phyloP scores from a whole-genome alignment of 78 protist genomes.

The Dictyostelium intermedium region DNA sequence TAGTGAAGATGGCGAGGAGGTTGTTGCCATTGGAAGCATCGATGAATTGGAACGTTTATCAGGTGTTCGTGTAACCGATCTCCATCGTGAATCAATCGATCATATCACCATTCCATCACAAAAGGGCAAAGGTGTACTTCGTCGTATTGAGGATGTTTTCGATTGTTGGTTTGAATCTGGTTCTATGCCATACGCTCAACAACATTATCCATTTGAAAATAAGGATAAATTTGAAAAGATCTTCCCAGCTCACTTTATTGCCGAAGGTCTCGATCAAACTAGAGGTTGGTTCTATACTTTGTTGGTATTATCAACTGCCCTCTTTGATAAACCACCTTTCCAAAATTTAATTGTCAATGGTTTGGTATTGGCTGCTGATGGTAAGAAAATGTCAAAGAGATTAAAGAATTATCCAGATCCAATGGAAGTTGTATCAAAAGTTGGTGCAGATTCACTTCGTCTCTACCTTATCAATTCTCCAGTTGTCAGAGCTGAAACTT shows the following conservation, averaged over 20 bases:
- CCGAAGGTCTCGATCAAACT: conserved; percentile 99
- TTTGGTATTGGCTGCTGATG: conserved; percentile 97
- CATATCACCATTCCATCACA: conserved; percentile 95
- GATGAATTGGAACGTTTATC: conserved; percentile 93
- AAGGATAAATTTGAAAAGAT: conserved; percentile 91
- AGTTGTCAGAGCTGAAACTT: conserved; percentile 97
- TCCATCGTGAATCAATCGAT: conserved; percentile 94
- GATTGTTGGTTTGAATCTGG: conserved; percentile 99
- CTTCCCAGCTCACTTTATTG: conserved; percentile 99
- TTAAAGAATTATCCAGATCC: conserved; percentile 99
- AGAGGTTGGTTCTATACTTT: conserved; percentile 99
- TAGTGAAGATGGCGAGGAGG: conserved; percentile 95
- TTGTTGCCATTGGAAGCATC: conserved; percentile 90
- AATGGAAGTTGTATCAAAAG: conserved; percentile 84
- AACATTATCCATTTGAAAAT: conserved; percentile 99
- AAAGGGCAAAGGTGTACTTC: conserved; percentile 87
- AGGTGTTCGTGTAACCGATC: conserved; percentile 86
- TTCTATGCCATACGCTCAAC: conserved; percentile 99
- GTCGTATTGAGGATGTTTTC: conserved; percentile 97
- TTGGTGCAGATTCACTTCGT: conserved; percentile 99
- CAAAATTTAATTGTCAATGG: conserved; percentile 99
- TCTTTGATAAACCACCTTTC: conserved; percentile 97
- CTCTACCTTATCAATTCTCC: conserved; percentile 99
- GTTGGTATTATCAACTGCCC: conserved; percentile 97
- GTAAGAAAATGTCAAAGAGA: conserved; percentile 98